A percentile compares a stretch with the other conserved stretches of the same genome.
Evolutionary conservation across 73 alveolate species (phyloP).

Genomic region (Chromera velia): DNA sequence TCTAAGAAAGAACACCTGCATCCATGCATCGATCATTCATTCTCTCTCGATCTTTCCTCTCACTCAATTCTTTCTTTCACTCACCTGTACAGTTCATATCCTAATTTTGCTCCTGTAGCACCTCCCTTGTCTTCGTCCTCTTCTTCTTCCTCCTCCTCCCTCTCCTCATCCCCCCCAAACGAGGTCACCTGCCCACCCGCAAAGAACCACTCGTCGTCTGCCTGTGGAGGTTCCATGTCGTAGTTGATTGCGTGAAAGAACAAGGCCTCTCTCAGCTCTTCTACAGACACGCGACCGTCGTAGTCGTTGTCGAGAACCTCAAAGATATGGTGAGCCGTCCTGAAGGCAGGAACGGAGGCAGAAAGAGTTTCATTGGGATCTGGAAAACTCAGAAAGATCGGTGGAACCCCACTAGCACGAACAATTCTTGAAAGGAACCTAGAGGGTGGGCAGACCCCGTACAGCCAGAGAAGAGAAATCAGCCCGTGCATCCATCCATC

Average conservation of each 20-base stretch:
- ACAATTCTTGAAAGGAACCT: too few relatives aligned
- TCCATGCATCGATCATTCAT: too few relatives aligned
- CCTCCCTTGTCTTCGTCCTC: background rate
- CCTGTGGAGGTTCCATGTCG: background rate
- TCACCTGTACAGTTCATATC: background rate
- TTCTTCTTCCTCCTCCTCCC: too few relatives aligned
- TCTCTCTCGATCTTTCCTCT: background rate
- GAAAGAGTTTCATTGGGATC: too few relatives aligned
- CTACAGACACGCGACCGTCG: background rate
- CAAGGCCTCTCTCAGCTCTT: background rate
- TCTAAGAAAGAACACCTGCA: too few relatives aligned
- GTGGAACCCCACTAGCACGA: too few relatives aligned
- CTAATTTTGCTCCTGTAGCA: background rate
- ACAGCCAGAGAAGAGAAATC: background rate
- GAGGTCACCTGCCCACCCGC: background rate
- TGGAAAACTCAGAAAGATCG: too few relatives aligned
- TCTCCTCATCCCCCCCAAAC: too few relatives aligned
- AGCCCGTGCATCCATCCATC: background rate
- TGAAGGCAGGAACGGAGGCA: background rate
- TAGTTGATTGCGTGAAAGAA: background rate
- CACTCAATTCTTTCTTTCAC: background rate
- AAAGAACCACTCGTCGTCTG: background rate
- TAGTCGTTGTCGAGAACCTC: background rate
- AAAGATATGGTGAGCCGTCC: background rate
- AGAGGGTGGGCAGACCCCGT: background rate